Evolutionary conservation across 768 basidiomycete species (phyloP), one percentile per base, ranked within the genome.

Genomic region (Goffeauzyma gilvescens): DNA sequence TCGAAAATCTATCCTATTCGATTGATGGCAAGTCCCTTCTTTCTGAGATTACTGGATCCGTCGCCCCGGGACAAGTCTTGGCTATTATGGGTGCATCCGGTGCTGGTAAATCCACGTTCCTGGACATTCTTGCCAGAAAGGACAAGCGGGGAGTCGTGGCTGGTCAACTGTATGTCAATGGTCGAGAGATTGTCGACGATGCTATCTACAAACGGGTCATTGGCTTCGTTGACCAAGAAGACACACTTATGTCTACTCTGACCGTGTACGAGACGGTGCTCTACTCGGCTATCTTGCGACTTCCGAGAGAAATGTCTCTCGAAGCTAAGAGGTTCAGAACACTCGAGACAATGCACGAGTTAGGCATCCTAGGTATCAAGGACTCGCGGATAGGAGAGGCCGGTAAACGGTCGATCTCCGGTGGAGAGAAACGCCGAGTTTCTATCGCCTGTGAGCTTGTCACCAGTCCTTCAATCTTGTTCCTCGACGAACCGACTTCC

Each of bases 371-470:
- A 46, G 74, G 76, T 0, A 95, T 98, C 59, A 81, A 80, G 67
- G 81, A 84, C 58, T 76, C 75, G 52, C 69, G 85, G 48, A 87
- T 98, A 45, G 93, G 93, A 1, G 81, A 82, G 32, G 75, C 76
- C 40, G 83, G 83, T 23, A 75, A 73, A 46, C 73, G 93, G 9
- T 84, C 83, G 10, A 96, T 96, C 43, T 90, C 86, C 24, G 93
- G 93, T 34, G 93, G 93, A 13, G 93, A 98, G 69, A 96, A 96
- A 66, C 74, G 93, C 25, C 72, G 93, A 4, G 93, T 96, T 2
- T 85, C 81, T 0, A 96, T 98, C 50, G 93, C 93, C 30, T 98
- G 93, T 59, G 93, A 98, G 65, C 71, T 98, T 20, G 93, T 98
- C 26, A 98, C 90, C 1, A 85, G 82, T 32, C 93, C 93, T 12